phyloP scores from a whole-genome alignment of 2,329 filamentous ascomycete genomes.

The Monosporascus sp. region DNA sequence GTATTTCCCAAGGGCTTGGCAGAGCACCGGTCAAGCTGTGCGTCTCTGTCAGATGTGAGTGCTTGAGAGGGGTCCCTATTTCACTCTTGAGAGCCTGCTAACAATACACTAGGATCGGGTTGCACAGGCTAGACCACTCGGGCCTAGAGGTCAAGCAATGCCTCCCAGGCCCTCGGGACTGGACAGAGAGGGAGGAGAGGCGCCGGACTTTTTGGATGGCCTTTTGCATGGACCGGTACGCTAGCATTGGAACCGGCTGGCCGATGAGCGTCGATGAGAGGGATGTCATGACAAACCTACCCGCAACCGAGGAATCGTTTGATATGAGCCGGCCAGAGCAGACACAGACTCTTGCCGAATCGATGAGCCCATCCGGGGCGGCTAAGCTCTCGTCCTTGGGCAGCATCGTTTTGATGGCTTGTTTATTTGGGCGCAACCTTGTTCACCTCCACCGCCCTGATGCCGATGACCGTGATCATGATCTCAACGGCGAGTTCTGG shows the following conservation, averaged over 20 bases:
- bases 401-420: conserved; percentile 78
- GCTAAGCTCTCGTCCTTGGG: conserved; percentile 71
- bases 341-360: conserved; percentile 64
- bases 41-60: conserved; percentile 76
- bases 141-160: conserved; percentile 92
- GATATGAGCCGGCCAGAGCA: conserved; percentile 70
- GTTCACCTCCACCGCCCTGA: conserved; percentile 86
- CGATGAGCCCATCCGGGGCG: conserved; percentile 66
- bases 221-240: conserved; percentile 85
- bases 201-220: conserved; percentile 92
- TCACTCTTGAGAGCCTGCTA: conserved; percentile 43
- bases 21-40: conserved; percentile 79
- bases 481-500: conserved; percentile 94
- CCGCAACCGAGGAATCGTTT: conserved; percentile 78
- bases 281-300: conserved; percentile 84
- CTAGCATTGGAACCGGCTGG: conserved; percentile 95
- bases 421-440: conserved; percentile 84
- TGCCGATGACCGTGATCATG: conserved; percentile 72
- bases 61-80: not conserved
- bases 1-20: conserved; percentile 94
- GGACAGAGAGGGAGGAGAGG: conserved; percentile 89
- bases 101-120: conserved; percentile 70
- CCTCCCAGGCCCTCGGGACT: conserved; percentile 78
- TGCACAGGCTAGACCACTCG: conserved; percentile 77
- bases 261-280: conserved; percentile 89